A percentile compares a stretch with the other conserved stretches of the same genome.
These are phyloP conservation scores for Boletus rubropictus DNA, from an alignment of 768 basidiomycete genomes.

Conservation along the genomic window DNA sequence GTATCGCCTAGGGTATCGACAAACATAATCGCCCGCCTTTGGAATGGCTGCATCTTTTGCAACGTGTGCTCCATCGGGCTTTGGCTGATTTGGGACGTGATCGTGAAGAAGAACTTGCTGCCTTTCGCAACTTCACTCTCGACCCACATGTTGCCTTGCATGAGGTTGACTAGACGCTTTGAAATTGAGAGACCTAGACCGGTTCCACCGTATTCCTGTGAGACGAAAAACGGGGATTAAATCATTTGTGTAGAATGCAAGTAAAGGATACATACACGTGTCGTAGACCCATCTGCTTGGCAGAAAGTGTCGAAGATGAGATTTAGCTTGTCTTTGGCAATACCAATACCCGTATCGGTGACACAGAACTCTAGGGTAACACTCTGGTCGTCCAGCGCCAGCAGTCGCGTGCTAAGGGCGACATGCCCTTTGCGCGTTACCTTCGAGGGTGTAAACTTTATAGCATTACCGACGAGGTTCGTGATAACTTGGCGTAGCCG, in stretches of 20 bases:
- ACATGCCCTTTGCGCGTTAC: conserved; percentile 80
- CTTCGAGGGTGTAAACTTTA: conserved; percentile 91
- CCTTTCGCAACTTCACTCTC: conserved; percentile 91
- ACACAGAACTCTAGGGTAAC: conserved; percentile 97
- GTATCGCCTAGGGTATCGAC: conserved; percentile 79
- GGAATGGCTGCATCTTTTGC: conserved; percentile 80
- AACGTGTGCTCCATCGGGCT: conserved; percentile 68
- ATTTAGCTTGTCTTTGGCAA: conserved; percentile 96
- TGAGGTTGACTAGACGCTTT: conserved; percentile 91
- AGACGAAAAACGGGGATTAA: conserved; percentile 13
- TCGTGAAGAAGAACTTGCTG: conserved; percentile 95
- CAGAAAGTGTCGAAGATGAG: conserved; percentile 99
- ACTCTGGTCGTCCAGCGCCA: conserved; percentile 73
- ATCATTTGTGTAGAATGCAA: conserved; percentile 5
- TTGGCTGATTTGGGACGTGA: conserved; percentile 77
- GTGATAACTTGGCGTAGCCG: conserved; percentile 94
- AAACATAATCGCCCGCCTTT: conserved; percentile 83
- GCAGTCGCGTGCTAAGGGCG: conserved; percentile 76
- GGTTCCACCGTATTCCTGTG: conserved; percentile 92
- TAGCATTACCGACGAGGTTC: conserved; percentile 91
- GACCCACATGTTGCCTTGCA: conserved; percentile 99
- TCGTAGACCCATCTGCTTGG: conserved; percentile 98
- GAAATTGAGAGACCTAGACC: conserved; percentile 96
- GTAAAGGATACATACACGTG: conserved; percentile 52
- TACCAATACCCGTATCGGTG: conserved; percentile 96